phyloP scores from a whole-genome alignment of 1,284 basidiomycete genomes.

The Athelia sp. region DNA sequence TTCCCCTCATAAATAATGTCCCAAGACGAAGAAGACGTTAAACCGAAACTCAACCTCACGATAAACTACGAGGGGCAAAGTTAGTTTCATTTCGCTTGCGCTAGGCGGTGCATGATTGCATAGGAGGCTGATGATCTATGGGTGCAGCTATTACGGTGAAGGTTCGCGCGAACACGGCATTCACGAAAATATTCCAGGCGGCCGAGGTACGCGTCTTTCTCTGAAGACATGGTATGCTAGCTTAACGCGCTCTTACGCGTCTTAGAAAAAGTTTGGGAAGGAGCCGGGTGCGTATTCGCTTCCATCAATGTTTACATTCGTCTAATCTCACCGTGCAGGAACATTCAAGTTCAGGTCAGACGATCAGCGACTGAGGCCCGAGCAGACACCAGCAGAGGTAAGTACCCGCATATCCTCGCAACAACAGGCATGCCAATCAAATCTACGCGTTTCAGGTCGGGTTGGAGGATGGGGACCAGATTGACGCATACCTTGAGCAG shows the following conservation, averaged over 20 bases:
- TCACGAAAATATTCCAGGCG: slow-evolving; percentile 61
- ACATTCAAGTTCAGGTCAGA: slow-evolving; percentile 56
- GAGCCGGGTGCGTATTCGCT: slow-evolving; percentile 38
- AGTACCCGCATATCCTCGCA: slow-evolving; percentile 11
- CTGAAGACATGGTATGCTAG: not conserved
- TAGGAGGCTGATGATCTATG: not conserved
- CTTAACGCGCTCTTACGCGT: slow-evolving; percentile 1
- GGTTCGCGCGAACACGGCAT: slow-evolving; percentile 57
- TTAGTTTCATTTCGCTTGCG: not conserved
- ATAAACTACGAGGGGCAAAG: slow-evolving; percentile 44
- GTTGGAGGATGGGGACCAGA: slow-evolving; percentile 54
- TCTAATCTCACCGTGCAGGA: slow-evolving; percentile 23
- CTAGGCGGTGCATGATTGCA: not conserved
- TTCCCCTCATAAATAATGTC: slow-evolving; percentile 32
- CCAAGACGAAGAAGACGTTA: slow-evolving; percentile 57
- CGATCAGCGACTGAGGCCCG: slow-evolving; percentile 39
- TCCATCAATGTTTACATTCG: not conserved
- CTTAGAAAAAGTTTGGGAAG: slow-evolving; percentile 55
- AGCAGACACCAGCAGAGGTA: slow-evolving; percentile 50
- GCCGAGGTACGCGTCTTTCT: slow-evolving; percentile 42
- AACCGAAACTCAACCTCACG: slow-evolving; percentile 60
- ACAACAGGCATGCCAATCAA: slow-evolving; percentile 1
- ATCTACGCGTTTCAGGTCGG: slow-evolving; percentile 28
- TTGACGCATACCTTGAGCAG: slow-evolving; percentile 53
- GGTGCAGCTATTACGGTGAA: slow-evolving; percentile 56